phyloP scores from a whole-genome alignment of 805 yeast genomes.

The Candida sonorensis region DNA sequence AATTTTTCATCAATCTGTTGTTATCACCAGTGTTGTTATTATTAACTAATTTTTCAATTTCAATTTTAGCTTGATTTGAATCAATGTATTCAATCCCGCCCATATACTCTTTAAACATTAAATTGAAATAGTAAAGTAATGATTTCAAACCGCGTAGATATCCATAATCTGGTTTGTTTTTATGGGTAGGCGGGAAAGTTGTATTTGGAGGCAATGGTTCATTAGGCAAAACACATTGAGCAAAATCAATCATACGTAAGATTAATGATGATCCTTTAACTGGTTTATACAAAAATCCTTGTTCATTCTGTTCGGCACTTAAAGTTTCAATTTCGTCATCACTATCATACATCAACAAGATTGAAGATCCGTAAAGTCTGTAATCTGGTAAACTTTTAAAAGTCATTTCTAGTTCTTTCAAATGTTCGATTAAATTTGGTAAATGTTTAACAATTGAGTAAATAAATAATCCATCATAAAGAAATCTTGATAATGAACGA shows the following conservation, averaged over 20 bases:
- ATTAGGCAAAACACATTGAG: slow-evolving; percentile 77
- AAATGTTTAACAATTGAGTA: slow-evolving; percentile 60
- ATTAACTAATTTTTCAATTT: slow-evolving; percentile 10
- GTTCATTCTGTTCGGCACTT: no score
- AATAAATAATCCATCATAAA: slow-evolving; percentile 64
- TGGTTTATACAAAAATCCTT: no score
- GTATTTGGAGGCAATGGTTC: slow-evolving; percentile 36
- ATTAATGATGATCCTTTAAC: slow-evolving; percentile 18
- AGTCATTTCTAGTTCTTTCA: slow-evolving; percentile 51
- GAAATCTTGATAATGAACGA: slow-evolving; percentile 63
- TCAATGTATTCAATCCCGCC: slow-evolving; percentile 25
- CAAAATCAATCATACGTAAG: slow-evolving; percentile 90
- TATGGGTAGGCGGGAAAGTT: slow-evolving; percentile 68
- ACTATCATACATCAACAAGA: slow-evolving; percentile 87
- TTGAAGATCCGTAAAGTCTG: slow-evolving; percentile 85
- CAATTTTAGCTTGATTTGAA: slow-evolving; percentile 12
- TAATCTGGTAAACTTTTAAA: slow-evolving; percentile 60
- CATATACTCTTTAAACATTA: slow-evolving; percentile 51
- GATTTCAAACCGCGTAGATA: slow-evolving; percentile 76
- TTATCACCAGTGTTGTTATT: no score
- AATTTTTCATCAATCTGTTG: slow-evolving; percentile 11
- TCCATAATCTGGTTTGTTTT: slow-evolving; percentile 66
- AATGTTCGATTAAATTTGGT: slow-evolving; percentile 54
- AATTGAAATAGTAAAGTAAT: slow-evolving; percentile 58
- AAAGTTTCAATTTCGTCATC: slow-evolving; percentile 18